phyloP scores from a whole-genome alignment of 2,329 filamentous ascomycete species.

The Colletotrichum neosansevieriae region DNA sequence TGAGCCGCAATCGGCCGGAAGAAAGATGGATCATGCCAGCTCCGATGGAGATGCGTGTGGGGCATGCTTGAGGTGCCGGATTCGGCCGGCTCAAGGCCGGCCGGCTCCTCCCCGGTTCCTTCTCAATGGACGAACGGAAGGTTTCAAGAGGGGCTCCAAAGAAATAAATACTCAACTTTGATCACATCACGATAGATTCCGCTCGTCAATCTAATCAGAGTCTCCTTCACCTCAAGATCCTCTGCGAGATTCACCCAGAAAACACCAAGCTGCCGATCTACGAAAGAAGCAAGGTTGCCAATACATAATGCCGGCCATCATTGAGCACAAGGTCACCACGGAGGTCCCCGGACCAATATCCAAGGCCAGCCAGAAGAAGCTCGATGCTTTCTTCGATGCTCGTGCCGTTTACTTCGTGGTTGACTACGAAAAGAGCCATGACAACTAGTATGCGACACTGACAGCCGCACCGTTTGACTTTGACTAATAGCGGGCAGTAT shows the following conservation, averaged over 20 bases:
- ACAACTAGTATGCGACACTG: slow-evolving; percentile 57
- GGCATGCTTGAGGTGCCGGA: slow-evolving; percentile 7
- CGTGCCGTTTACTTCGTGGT: slow-evolving; percentile 65
- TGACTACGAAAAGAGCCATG: slow-evolving; percentile 64
- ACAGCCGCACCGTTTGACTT: accelerated
- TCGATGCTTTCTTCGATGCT: slow-evolving; percentile 64
- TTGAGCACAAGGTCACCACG: slow-evolving; percentile 50
- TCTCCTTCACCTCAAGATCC: background rate
- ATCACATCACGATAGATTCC: background rate
- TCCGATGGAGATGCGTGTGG: slow-evolving; percentile 29
- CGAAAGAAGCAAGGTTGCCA: background rate
- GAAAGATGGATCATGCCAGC: slow-evolving; percentile 24
- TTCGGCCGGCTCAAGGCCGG: slow-evolving; percentile 37
- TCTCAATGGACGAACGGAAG: slow-evolving; percentile 19
- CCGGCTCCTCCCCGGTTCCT: slow-evolving; percentile 33
- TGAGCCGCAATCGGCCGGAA: slow-evolving; percentile 11
- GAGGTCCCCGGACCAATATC: slow-evolving; percentile 56
- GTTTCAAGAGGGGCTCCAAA: background rate
- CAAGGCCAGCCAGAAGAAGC: slow-evolving; percentile 54
- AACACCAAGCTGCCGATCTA: background rate
- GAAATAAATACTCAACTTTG: slow-evolving; percentile 33
- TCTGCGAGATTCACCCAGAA: background rate
- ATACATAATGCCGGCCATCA: slow-evolving; percentile 49
- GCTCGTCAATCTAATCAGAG: background rate
- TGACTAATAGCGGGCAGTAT: slow-evolving; percentile 47